Percentiles rank a stretch among this genome's conserved stretches.
phyloP scores from a whole-genome alignment of 257 asterid genomes.

The Lavandula angustifolia region DNA sequence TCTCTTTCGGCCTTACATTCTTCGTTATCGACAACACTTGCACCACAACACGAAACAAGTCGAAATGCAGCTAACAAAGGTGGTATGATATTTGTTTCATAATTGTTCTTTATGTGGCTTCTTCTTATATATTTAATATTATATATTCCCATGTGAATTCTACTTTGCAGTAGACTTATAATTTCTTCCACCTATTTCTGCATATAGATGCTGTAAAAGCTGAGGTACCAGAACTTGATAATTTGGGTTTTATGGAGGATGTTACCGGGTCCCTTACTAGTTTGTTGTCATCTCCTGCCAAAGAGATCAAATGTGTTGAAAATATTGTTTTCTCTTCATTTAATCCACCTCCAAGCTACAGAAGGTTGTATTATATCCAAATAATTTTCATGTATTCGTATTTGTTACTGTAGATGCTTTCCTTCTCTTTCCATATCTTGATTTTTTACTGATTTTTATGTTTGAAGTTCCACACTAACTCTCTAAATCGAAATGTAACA shows the following conservation, averaged over 20 bases:
- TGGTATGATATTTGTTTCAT: conserved; percentile 46
- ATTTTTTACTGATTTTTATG: conserved; percentile 20
- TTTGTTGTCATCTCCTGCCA: conserved; percentile 65
- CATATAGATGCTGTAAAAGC: conserved; percentile 64
- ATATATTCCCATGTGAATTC: conserved; percentile 14
- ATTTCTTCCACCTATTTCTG: conserved; percentile 32
- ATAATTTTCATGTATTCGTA: conserved; percentile 17
- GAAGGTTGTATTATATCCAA: conserved; percentile 61
- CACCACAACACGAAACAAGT: conserved; percentile 67
- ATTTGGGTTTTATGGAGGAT: conserved; percentile 69
- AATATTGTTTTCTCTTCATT: conserved; percentile 88
- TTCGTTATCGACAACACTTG: conserved; percentile 81
- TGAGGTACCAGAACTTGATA: conserved; percentile 82
- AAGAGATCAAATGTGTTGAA: conserved; percentile 78
- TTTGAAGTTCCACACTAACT: conserved; percentile 30
- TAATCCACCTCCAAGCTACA: conserved; percentile 93
- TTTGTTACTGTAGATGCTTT: conserved; percentile 1
- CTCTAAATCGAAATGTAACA: conserved; percentile 45
- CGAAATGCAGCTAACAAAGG: conserved; percentile 51
- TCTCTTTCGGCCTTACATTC: conserved; percentile 82
- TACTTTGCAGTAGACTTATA: conserved; percentile 20
- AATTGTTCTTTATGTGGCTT: conserved; percentile 3
- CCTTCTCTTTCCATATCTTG: conserved; percentile 19
- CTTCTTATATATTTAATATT: not conserved
- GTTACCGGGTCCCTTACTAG: conserved; percentile 65